These are phyloP conservation scores for Starmera pachycereana DNA, from an alignment of 805 yeast genomes.

Conservation along the genomic window DNA sequence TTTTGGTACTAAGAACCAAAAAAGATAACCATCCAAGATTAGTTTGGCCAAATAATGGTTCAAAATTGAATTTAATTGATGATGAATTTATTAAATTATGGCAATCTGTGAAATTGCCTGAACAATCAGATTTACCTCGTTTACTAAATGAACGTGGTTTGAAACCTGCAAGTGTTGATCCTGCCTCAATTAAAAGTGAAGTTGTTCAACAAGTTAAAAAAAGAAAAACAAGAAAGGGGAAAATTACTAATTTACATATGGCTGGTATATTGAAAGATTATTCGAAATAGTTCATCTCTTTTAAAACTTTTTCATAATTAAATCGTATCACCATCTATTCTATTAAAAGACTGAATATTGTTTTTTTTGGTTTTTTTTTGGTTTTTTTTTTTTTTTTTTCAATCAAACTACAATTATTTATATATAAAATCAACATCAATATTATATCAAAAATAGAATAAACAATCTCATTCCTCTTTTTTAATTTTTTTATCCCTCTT, in stretches of 20 bases:
- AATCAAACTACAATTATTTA: background rate
- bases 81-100: conserved; percentile 77
- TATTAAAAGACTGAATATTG: background rate
- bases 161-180: conserved; percentile 97
- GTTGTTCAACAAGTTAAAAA: conserved; percentile 52
- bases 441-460: background rate
- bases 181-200: conserved; percentile 69
- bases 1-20: conserved; percentile 79
- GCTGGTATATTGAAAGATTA: conserved; percentile 91
- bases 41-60: conserved; percentile 84
- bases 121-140: conserved; percentile 70
- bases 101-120: conserved; percentile 72
- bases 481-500: conserved; percentile 12
- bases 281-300: background rate
- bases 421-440: background rate
- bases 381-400: background rate
- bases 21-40: conserved; percentile 90
- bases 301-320: no score
- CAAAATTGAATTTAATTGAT: conserved; percentile 61
- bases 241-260: conserved; percentile 94
- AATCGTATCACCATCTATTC: no score
- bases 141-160: conserved; percentile 74
- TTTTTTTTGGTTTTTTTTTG: no score
- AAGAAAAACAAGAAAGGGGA: conserved; percentile 87
- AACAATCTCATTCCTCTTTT: conserved; percentile 3